Percentiles rank a stretch among this genome's conserved stretches.
These are phyloP conservation scores for Mangifera indica DNA, from an alignment of 345 rosid genomes.

Conservation along the genomic window DNA sequence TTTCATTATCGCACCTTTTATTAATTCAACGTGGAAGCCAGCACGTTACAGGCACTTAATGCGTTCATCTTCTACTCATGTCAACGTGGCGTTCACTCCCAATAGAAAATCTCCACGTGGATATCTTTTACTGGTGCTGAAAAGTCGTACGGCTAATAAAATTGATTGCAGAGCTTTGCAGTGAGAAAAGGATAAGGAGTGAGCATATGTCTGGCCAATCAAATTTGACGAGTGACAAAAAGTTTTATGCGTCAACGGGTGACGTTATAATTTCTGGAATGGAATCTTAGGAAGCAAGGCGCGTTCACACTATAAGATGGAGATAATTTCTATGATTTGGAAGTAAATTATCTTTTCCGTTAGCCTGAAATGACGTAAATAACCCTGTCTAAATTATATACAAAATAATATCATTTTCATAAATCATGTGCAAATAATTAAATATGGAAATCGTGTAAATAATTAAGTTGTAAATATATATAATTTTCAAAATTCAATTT, in stretches of 20 bases:
- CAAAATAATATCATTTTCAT: too few relatives aligned
- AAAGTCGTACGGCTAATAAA: not conserved
- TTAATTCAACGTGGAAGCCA: too few relatives aligned
- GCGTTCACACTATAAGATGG: constrained; percentile 41
- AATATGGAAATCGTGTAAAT: too few relatives aligned
- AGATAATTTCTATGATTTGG: not conserved
- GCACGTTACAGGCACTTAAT: not conserved
- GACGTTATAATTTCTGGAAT: constrained; percentile 7
- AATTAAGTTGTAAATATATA: too few relatives aligned
- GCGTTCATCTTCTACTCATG: not conserved
- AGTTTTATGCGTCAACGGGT: not conserved
- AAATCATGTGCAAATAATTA: too few relatives aligned
- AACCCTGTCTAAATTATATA: too few relatives aligned
- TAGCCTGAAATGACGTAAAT: not conserved
- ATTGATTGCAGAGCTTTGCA: not conserved
- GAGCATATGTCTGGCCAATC: constrained; percentile 11
- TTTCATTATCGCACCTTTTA: too few relatives aligned
- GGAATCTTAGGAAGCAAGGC: constrained; percentile 35
- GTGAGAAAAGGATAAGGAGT: not conserved
- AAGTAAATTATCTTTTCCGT: not conserved
- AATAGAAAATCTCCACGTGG: not conserved
- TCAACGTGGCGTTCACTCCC: not conserved
- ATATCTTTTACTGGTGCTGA: not conserved
- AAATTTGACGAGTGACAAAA: constrained; percentile 11
- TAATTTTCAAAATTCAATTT: too few relatives aligned